phyloP scores from a whole-genome alignment of 495 filamentous ascomycete genomes.

The Sabuloglossum arenarium region DNA sequence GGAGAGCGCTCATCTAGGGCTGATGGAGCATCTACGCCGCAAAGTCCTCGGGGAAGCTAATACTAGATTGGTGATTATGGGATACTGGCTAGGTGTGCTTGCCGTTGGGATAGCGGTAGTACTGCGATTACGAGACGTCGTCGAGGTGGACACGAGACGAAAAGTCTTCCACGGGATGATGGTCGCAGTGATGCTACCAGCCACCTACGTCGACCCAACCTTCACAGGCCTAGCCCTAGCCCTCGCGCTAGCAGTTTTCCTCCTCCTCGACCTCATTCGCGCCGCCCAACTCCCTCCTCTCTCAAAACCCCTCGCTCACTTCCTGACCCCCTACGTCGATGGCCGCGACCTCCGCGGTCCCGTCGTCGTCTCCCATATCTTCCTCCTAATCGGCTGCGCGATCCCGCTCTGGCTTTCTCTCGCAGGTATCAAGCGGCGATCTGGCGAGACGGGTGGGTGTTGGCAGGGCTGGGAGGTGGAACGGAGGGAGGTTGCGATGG shows the following conservation, averaged over 20 bases:
- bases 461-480: constrained; percentile 54
- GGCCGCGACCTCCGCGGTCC: constrained; percentile 82
- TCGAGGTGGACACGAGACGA: constrained; percentile 85
- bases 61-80: constrained; percentile 54
- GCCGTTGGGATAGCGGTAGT: constrained; percentile 50
- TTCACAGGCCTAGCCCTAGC: constrained; percentile 60
- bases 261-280: constrained; percentile 72
- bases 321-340: constrained; percentile 85
- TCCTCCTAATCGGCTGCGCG: constrained; percentile 87
- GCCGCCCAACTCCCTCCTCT: constrained; percentile 81
- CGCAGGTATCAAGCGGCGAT: constrained; percentile 36
- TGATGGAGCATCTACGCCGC: constrained; percentile 35
- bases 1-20: constrained; percentile 20
- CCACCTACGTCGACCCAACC: constrained; percentile 63
- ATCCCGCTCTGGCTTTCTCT: constrained; percentile 86
- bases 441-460: constrained; percentile 20
- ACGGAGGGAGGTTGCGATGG: constrained; percentile 59
- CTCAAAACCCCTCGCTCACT: constrained; percentile 58
- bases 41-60: constrained; percentile 50
- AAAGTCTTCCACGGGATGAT: constrained; percentile 99
- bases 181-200: constrained; percentile 82
- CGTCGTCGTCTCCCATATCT: constrained; percentile 89
- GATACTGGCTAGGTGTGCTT: constrained; percentile 51
- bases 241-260: constrained; percentile 57
- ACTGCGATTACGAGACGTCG: constrained; percentile 42